Evolutionary conservation across 139 green algal species (phyloP).

Genomic region (Tetradesmus obliquus): DNA sequence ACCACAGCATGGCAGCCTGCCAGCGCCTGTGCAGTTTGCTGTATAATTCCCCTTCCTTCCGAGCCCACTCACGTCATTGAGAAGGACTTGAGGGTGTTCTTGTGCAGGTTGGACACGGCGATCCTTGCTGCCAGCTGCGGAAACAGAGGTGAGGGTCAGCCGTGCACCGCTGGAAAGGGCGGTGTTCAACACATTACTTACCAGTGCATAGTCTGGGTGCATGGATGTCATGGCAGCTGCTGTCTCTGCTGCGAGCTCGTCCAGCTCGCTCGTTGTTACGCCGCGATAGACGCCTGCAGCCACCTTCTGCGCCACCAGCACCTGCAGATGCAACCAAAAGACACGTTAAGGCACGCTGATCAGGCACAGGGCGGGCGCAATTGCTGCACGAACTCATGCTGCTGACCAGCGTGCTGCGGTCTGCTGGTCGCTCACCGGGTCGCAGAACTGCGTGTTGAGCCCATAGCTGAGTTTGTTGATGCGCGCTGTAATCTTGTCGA

Average conservation of each 20-base stretch:
- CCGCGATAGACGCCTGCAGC: conserved; percentile 95
- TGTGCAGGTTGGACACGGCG: conserved; percentile 99
- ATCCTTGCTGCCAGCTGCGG: conserved; percentile 97
- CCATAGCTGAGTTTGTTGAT: conserved; percentile 98
- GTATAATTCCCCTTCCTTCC: not conserved
- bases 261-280: conserved; percentile 97
- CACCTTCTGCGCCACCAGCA: conserved; percentile 98
- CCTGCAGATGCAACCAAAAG: conserved; percentile 60
- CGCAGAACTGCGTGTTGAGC: conserved; percentile 95
- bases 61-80: conserved; percentile 85
- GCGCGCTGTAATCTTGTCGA: conserved; percentile 99
- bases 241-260: conserved; percentile 99
- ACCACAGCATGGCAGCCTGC: not conserved
- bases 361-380: not conserved
- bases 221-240: conserved; percentile 96
- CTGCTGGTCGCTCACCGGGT: conserved; percentile 76
- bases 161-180: not conserved
- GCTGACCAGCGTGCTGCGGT: not conserved
- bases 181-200: conserved; percentile 48
- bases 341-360: not conserved
- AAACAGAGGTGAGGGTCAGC: conserved; percentile 5
- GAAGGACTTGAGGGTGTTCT: conserved; percentile 99
- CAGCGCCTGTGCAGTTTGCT: not conserved
- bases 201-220: conserved; percentile 98
- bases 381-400: not conserved